phyloP scores from a whole-genome alignment of 2,329 filamentous ascomycete genomes.

The Neofusicoccum umdonicola region DNA sequence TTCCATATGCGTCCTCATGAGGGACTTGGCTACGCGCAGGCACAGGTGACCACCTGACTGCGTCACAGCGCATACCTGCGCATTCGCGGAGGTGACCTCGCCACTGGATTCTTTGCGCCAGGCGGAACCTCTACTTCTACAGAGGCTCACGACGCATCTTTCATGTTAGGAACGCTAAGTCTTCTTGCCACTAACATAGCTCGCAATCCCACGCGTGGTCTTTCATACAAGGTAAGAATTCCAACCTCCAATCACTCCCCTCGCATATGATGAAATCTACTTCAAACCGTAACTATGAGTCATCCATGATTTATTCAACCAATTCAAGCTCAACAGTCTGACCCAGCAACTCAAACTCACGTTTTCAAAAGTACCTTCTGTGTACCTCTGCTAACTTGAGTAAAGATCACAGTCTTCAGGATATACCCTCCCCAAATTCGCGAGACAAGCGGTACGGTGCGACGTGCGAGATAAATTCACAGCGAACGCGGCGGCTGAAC shows the following conservation, averaged over 20 bases:
- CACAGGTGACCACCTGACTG: too few relatives aligned
- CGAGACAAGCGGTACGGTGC: too few relatives aligned
- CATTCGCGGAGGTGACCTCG: too few relatives aligned
- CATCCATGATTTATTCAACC: constrained; percentile 33
- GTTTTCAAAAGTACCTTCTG: neutral
- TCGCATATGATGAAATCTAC: constrained; percentile 23
- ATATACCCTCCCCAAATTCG: too few relatives aligned
- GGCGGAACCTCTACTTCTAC: neutral
- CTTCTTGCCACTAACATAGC: too few relatives aligned
- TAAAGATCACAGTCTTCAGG: neutral
- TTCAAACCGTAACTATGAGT: constrained; percentile 42
- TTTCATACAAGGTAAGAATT: constrained; percentile 23
- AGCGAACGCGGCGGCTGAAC: too few relatives aligned
- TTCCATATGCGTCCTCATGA: too few relatives aligned
- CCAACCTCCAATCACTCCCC: constrained; percentile 1
- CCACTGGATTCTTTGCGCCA: too few relatives aligned
- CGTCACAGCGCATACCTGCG: too few relatives aligned
- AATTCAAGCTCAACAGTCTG: constrained; percentile 57
- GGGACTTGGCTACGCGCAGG: too few relatives aligned
- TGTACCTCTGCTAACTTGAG: neutral
- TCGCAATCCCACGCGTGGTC: neutral
- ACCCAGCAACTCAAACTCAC: constrained; percentile 22
- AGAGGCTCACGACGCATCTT: neutral
- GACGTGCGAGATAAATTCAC: too few relatives aligned
- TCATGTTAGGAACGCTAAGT: too few relatives aligned